Evolutionary conservation across 2,329 filamentous ascomycete species (phyloP), one percentile per base, ranked within the genome.

Genomic region (Colletotrichum nymphaeae): DNA sequence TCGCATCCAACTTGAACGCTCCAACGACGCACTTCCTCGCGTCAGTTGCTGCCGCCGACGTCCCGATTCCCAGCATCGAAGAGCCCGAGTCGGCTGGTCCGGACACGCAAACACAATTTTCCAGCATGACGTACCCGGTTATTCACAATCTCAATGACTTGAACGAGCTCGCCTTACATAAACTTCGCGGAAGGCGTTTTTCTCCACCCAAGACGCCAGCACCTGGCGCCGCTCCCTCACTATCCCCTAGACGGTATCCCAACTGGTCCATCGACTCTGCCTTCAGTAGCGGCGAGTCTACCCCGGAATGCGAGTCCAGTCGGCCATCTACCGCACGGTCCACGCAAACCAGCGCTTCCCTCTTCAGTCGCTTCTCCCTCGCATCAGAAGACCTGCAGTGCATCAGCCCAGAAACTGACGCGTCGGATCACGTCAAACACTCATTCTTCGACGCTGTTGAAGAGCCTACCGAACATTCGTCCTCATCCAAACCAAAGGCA

Each of bases 11-110:
- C 69, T 83, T 89, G 12, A 81, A 86, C 72, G 90, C 90, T 49
- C 90, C 91, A 2, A 92, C 91, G 1, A 86, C 91, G 77, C 89
- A 92, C 63, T 93, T 93, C 77, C 86, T 93, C n/a, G 90, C 90
- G 3, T 92, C 90, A 4, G 91, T 93, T 70, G 90, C 89, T 57
- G 90, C 90, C 22, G 91, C 90, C 73, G 91, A 93, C 78, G 84
- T 91, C 4, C 89, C 90, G 28, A 88, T 93, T 64, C 91, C 90
- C 16, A 92, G 90, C 79, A 91, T 93, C 69, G 91, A 93, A 80
- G 85, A 88, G 74, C 86, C 89, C 63, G 84, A 86, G 53, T 80
- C 83, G 28, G 24, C 72, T 37, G 76, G 82, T 52, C 63, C 76
- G 65, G 84, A 88, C 76, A 83, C 85, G 76, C 84, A 85, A 53